These are phyloP conservation scores for Acer campestre DNA, from an alignment of 345 rosid species.

Conservation along the genomic window DNA sequence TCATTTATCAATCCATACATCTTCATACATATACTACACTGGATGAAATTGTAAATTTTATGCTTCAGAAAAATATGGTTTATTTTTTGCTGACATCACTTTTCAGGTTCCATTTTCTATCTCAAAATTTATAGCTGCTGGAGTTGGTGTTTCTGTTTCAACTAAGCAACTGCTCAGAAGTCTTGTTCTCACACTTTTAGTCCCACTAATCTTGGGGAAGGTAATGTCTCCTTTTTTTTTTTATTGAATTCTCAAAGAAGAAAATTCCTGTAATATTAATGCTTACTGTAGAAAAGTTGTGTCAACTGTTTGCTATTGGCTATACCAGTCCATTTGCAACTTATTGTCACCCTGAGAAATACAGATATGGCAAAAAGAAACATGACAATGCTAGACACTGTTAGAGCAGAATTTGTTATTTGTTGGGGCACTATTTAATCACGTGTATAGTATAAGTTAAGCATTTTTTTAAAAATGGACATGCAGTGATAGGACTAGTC, in stretches of 20 bases:
- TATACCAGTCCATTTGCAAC: neutral
- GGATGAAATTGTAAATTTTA: neutral
- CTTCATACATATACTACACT: neutral
- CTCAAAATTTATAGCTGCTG: conserved; percentile 78
- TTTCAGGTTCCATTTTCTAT: conserved; percentile 86
- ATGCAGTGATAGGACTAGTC: conserved; percentile 1
- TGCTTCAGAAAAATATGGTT: neutral
- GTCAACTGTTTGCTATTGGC: neutral
- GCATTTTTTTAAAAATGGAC: neutral
- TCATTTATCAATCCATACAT: neutral
- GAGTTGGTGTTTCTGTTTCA: conserved; percentile 84
- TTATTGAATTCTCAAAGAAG: conserved; percentile 4
- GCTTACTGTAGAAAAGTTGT: neutral
- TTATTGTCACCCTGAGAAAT: neutral
- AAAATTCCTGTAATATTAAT: neutral
- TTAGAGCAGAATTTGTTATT: too few species aligned
- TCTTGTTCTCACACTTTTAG: conserved; percentile 67
- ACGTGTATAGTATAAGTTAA: neutral
- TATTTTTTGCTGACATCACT: neutral
- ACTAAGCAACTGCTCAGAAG: conserved; percentile 75
- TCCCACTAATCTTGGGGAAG: conserved; percentile 88
- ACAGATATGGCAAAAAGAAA: neutral
- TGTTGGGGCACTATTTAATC: neutral
- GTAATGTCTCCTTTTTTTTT: conserved; percentile 36
- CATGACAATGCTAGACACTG: neutral